Evolutionary conservation across 176 grass and related monocot species (phyloP), one percentile per base, ranked within the genome.

Genomic region (Tuctoria greenei): DNA sequence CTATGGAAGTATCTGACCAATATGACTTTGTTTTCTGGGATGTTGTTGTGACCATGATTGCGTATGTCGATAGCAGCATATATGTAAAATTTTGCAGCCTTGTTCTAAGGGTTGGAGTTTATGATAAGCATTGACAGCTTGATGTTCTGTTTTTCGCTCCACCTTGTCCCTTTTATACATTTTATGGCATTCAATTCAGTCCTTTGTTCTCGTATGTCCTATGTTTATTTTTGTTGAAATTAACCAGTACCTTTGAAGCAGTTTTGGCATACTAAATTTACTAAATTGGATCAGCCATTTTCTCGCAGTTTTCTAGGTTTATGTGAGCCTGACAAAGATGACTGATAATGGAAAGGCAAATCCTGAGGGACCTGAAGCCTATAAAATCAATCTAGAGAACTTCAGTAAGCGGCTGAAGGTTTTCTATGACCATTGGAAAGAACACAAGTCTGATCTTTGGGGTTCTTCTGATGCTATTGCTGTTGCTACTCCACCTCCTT

Each of bases 401-500:
- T 91, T 86, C 77, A 83, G 74, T 84, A 91, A 82, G 68, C 78
- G 84, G 66, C 81, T 91, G 27, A 84, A 91, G 82, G 75, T 71
- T 36, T 95, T 95, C 50, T 92, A 96, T 74, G 78, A 77, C 68
- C 84, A 86, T 39, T 96, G 88, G 88, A 85, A 65, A 31, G 67
- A 86, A 38, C 42, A 91, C 36, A 89, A 77, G 61, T 81, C 86
- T 75, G 81, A 91, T 72, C 51, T 89, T 55, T 96, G 92, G 92
- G 84, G 86, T 65, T 81, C 80, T 35, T 62, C 83, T 63, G 89
- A 96, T 82, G 92, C 81, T 75, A 89, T 96, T 81, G 82, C 84
- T 39, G 83, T 96, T 63, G 84, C 83, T 54, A 96, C 86, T 40
- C 93, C 93, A 66, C 89, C 93, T 27, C 40, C 93, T 77, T 96